phyloP scores from a whole-genome alignment of 495 filamentous ascomycete species.

The Apodospora peruviana region DNA sequence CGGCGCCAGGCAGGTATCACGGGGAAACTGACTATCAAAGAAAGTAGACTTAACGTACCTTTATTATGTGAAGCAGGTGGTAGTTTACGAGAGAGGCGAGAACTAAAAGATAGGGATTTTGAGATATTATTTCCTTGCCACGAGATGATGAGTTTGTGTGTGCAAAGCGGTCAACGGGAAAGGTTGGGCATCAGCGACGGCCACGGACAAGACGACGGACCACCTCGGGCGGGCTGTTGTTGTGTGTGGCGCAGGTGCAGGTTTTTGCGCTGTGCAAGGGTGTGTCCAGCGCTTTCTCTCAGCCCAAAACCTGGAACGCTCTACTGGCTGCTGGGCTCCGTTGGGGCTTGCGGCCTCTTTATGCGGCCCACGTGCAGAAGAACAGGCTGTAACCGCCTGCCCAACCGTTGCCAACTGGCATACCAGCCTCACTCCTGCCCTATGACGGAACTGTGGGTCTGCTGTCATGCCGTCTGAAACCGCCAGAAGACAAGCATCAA shows the following conservation, averaged over 20 bases:
- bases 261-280: conserved; percentile 15
- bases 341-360: neutral
- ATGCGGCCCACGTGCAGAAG: neutral
- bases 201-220: neutral
- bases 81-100: neutral
- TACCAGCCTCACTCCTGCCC: conserved; percentile 25
- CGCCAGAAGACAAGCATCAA: conserved; percentile 15
- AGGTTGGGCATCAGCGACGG: conserved; percentile 33
- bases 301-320: conserved; percentile 4
- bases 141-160: conserved; percentile 18
- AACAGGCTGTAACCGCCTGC: conserved; percentile 9
- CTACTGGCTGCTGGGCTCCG: neutral
- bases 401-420: conserved; percentile 27
- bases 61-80: neutral
- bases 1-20: no score
- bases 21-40: no score
- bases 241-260: conserved; percentile 4
- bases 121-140: neutral
- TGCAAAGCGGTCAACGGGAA: conserved; percentile 28
- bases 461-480: no score
- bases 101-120: neutral
- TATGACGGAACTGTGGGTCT: conserved; percentile 25
- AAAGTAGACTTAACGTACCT: neutral
- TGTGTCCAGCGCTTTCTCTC: conserved; percentile 1
- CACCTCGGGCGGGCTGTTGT: neutral